Percentiles rank a stretch among this genome's conserved stretches.
phyloP scores from a whole-genome alignment of 2,329 filamentous ascomycete genomes.

The Lachnellula cervina region DNA sequence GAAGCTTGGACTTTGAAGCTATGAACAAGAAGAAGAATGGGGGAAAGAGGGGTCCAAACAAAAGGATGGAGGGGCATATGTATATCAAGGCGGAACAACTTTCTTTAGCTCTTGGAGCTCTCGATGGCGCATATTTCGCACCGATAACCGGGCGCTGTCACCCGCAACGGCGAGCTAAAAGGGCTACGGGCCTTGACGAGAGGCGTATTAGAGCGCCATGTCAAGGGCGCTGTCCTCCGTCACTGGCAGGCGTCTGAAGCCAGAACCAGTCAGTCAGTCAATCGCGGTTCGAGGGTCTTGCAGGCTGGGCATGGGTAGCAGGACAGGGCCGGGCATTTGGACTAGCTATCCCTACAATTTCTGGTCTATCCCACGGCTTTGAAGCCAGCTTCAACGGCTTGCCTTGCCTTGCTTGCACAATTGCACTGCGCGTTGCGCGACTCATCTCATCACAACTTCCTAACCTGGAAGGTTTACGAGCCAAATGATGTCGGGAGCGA shows the following conservation, averaged over 20 bases:
- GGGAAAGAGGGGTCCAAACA: conserved; percentile 18
- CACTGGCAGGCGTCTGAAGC: neutral
- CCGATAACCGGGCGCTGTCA: conserved; percentile 25
- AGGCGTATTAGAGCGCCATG: neutral
- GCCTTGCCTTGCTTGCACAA: neutral
- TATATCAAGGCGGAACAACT: conserved; percentile 27
- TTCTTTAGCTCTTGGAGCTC: conserved; percentile 20
- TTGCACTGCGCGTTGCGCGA: conserved; percentile 3
- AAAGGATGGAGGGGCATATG: conserved; percentile 18
- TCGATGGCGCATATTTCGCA: conserved; percentile 15
- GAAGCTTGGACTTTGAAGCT: neutral
- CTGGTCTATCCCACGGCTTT: neutral
- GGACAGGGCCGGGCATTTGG: neutral
- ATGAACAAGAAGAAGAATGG: conserved; percentile 6
- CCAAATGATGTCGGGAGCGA: neutral
- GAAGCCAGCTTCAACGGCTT: neutral
- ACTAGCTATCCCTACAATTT: neutral
- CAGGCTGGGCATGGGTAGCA: neutral
- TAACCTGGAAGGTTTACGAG: conserved; percentile 5
- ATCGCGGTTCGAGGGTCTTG: neutral
- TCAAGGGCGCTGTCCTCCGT: neutral
- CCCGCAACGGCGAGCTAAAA: conserved; percentile 14
- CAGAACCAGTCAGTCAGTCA: neutral
- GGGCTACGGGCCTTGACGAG: conserved; percentile 3
- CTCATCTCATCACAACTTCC: conserved; percentile 1